Percentiles rank a stretch among this genome's conserved stretches.
Conservation (phyloP, 2,329 filamentous ascomycete species). For the Verticillium longisporum region DNA sequence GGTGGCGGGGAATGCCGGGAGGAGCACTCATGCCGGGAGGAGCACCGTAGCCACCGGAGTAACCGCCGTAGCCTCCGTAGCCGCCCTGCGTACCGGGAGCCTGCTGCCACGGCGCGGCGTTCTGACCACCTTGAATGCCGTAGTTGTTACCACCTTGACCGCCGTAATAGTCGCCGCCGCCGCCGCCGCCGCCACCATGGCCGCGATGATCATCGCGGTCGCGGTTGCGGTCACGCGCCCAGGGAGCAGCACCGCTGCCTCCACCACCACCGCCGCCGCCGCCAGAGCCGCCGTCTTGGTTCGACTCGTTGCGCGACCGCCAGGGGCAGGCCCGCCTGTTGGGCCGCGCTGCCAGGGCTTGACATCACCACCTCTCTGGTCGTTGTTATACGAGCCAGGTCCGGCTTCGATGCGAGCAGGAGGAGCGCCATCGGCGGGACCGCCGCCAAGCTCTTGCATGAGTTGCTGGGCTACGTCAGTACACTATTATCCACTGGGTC, state of each 20-base stretch:
- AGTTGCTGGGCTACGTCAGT: slow-evolving; percentile 63
- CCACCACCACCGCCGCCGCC: slow-evolving; percentile 32
- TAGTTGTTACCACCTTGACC: slow-evolving; percentile 35
- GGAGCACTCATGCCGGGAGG: slow-evolving; percentile 39
- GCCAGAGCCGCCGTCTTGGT: slow-evolving; percentile 21
- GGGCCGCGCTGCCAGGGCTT: slow-evolving; percentile 89
- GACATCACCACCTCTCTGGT: slow-evolving; percentile 43
- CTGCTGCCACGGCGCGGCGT: slow-evolving; percentile 55
- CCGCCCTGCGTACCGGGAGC: slow-evolving; percentile 36
- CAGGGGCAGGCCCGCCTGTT: slow-evolving; percentile 81
- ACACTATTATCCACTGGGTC: neutral
- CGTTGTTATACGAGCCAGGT: slow-evolving; percentile 55
- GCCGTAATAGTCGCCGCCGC: slow-evolving; percentile 4
- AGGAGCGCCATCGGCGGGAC: slow-evolving; percentile 52
- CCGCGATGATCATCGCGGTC: slow-evolving; percentile 33
- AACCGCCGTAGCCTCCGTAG: slow-evolving; percentile 51
- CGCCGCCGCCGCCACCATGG: slow-evolving; percentile 12
- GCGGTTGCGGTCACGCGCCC: slow-evolving; percentile 51
- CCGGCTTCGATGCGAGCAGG: slow-evolving; percentile 83
- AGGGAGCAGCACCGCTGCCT: slow-evolving; percentile 46
- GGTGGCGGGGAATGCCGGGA: slow-evolving; percentile 27
- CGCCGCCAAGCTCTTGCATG: slow-evolving; percentile 92
- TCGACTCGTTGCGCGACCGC: slow-evolving; percentile 50
- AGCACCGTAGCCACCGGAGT: slow-evolving; percentile 32
- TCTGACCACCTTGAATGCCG: slow-evolving; percentile 24